Conservation (phyloP, 441 rosid species). For the Iberis amara region DNA sequence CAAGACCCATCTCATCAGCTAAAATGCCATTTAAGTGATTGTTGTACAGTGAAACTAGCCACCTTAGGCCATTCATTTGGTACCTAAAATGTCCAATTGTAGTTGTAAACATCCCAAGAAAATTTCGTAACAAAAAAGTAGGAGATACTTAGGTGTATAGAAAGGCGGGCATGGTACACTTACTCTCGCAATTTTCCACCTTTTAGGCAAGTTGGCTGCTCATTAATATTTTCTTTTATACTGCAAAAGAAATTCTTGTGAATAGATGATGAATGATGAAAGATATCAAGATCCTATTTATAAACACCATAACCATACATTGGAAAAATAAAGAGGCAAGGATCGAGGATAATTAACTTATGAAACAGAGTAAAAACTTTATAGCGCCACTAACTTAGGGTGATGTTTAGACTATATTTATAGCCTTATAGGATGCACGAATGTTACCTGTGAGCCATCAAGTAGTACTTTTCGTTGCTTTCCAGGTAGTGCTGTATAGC, state of each 20-base stretch:
- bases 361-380: neutral
- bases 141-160: constrained; percentile 7
- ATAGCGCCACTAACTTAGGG: neutral
- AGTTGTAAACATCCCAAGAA: constrained; percentile 20
- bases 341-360: constrained; percentile 5
- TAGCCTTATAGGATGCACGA: constrained; percentile 3
- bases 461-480: constrained; percentile 92
- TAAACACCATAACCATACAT: constrained; percentile 8
- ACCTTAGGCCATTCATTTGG: constrained; percentile 90
- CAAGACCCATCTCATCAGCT: constrained; percentile 99
- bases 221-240: constrained; percentile 76
- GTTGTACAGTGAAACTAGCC: constrained; percentile 88
- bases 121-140: neutral
- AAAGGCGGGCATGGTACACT: constrained; percentile 36
- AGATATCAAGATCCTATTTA: neutral
- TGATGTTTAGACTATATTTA: constrained; percentile 2
- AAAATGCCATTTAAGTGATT: constrained; percentile 91
- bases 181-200: constrained; percentile 95
- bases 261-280: constrained; percentile 10
- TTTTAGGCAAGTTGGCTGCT: constrained; percentile 66
- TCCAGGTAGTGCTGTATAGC: constrained; percentile 81
- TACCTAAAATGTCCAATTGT: constrained; percentile 49
- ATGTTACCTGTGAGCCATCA: constrained; percentile 93
- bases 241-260: constrained; percentile 41
- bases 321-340: neutral